Conservation (phyloP, 306 rosid species). For the Canavalia ensiformis region DNA sequence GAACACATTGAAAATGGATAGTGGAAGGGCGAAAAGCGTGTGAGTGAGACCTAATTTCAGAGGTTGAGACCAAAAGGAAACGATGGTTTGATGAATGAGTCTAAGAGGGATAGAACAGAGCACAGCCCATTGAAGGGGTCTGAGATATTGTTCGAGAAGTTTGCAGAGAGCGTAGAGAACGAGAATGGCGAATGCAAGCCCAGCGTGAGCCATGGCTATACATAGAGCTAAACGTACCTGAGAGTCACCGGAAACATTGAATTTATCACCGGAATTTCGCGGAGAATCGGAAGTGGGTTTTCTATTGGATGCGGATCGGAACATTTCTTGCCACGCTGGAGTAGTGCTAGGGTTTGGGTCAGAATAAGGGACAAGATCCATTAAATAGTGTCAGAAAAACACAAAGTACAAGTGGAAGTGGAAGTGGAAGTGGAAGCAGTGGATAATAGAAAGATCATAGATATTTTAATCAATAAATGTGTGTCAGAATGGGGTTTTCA, state of each 20-base stretch:
- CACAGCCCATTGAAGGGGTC: conserved; percentile 86
- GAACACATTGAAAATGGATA: conserved; percentile 64
- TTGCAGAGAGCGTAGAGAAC: conserved; percentile 62
- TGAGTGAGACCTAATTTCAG: conserved; percentile 69
- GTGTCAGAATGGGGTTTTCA: not conserved
- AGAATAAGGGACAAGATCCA: conserved; percentile 71
- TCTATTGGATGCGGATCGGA: conserved; percentile 78
- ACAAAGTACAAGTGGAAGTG: not conserved
- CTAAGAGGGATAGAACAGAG: conserved; percentile 89
- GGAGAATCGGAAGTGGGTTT: conserved; percentile 52
- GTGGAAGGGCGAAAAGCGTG: conserved; percentile 73
- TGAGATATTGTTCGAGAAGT: conserved; percentile 71
- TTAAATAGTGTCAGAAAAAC: not conserved
- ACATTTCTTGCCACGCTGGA: conserved; percentile 88
- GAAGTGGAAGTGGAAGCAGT: not conserved
- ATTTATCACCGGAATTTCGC: conserved; percentile 33
- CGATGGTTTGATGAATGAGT: conserved; percentile 73
- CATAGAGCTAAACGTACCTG: conserved; percentile 80
- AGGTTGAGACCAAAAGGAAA: conserved; percentile 80
- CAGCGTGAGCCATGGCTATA: conserved; percentile 94
- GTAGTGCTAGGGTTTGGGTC: conserved; percentile 54
- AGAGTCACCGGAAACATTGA: conserved; percentile 64
- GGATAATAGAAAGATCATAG: not conserved
- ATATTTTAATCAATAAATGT: not conserved
- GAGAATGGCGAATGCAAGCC: conserved; percentile 70